Evolutionary conservation across 495 filamentous ascomycete species (phyloP), one percentile per base, ranked within the genome.

Genomic region (Xylaria cubensis): DNA sequence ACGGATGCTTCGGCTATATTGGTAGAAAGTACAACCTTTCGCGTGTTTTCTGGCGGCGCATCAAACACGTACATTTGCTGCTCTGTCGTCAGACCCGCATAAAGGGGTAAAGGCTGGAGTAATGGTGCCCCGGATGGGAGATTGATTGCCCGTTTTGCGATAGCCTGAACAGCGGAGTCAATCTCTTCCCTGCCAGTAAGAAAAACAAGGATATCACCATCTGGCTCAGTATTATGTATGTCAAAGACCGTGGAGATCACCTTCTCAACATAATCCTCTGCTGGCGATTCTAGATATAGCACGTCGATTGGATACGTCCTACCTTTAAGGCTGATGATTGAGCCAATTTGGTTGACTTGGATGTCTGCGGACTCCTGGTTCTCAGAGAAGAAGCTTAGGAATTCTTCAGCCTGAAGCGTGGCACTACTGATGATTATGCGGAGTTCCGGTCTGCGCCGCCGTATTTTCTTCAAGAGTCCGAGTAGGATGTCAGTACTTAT

Each of bases 1-100:
- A 99, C 90, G 0, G 92, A 95, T 24, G 96, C 97, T 83, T 99
- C 96, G 44, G 96, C 94, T 73, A 99, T 98, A 79, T 98, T 98
- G 59, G 96, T 98, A 4, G 93, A 94, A 71, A 99, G 90, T 56
- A 99, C 92, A 42, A 97, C 93, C 79, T 98, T 99, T 17, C 96
- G 86, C 29, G 90, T 92, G 73, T 94, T 94, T 73, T 93, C 92
- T 13, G 93, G 93, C 10, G 96, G 86, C 55, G 91, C 88, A 73
- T 97, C 94, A 73, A 99, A 98, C 62, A 98, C 92, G 70, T 94
- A 94, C 84, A 97, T 91, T 77, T 99, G 96, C 76, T 97, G 89
- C 58, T 97, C 95, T 5, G 90, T 94, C 15, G 94, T 90, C 13
- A 99, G 87, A 41, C 94, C 95, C 56, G 95, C 92, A 80, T 97